Evolutionary conservation across 2,329 filamentous ascomycete genomes (phyloP), one percentile per base, ranked within the genome.

Genomic region (Orbilia ellipsospora): DNA sequence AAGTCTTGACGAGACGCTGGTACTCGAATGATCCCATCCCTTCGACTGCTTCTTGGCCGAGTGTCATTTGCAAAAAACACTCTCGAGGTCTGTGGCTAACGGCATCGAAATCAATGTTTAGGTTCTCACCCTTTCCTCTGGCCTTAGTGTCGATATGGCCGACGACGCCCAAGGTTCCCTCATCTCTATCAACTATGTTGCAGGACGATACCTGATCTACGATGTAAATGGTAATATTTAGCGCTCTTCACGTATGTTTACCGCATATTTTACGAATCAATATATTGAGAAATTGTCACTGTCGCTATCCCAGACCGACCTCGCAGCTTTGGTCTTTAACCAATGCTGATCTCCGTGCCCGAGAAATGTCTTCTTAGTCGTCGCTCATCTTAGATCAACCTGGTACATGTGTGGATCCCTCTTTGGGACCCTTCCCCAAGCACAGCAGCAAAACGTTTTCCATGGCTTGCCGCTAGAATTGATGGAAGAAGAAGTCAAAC

Each of bases 361-460:
- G 31, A 51, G 61, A 61, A 31, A 55, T 50, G 50, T 56, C 51
- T 51, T 45, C 4, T 40, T 55, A 73, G 78, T 70, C 59, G 48
- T 67, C 26, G 56, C 62, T 12, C 36, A 64, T 40, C 18, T 66
- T 28, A 60, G 95, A 78, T 89, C 92, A 77, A 85, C 89, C 79
- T 88, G 97, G 84, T 90, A 92, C 81, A 93, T 97, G 80, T 94
- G 91, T 80, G 93, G 93, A 77, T 90, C 95, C 36, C 86, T 97
- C 66, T 90, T 92, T 73, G 95, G 95, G 69, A 94, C 92, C 6
- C 89, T 97, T 31, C 94, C 95, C 1, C 94, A 98, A 83, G 90
- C 93, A 69, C 93, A 94, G 4, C 94, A 96, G 79, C 95, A 99
- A 83, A 98, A 97, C 83, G 88, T 97, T 70, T 98, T 98, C 81